A percentile compares a stretch with the other conserved stretches of the same genome.
phyloP scores from a whole-genome alignment of 331 rosid species.

The Telfairia occidentalis region DNA sequence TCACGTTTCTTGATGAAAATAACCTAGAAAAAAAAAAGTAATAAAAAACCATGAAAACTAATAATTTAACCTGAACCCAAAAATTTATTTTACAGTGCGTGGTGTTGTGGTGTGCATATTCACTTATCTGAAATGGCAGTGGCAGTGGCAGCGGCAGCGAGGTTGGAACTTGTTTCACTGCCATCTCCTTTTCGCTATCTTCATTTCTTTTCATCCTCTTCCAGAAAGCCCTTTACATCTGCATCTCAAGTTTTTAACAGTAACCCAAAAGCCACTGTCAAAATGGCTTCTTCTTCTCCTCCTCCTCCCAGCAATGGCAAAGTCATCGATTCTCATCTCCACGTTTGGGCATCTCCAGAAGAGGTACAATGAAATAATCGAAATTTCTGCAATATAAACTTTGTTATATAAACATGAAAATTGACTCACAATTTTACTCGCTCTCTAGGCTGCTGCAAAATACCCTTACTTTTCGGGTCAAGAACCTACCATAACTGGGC shows the following conservation, averaged over 20 bases:
- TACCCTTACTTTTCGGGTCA: constrained; percentile 72
- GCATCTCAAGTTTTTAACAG: constrained; percentile 28
- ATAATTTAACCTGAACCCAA: too few relatives aligned
- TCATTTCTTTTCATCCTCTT: not conserved
- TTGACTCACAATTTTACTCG: not conserved
- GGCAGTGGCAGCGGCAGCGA: not conserved
- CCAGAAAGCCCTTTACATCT: constrained; percentile 14
- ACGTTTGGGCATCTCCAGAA: constrained; percentile 80
- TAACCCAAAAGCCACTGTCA: not conserved
- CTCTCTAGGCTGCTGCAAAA: constrained; percentile 43
- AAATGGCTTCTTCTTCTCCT: not conserved
- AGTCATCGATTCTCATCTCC: constrained; percentile 74
- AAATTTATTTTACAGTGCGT: not conserved
- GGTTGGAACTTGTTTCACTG: not conserved
- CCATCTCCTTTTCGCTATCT: not conserved
- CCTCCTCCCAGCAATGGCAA: constrained; percentile 15
- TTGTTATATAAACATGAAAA: not conserved
- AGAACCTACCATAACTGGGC: constrained; percentile 59
- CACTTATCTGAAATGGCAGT: not conserved
- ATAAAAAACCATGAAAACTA: too few relatives aligned
- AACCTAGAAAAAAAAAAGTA: too few relatives aligned
- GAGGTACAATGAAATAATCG: constrained; percentile 31
- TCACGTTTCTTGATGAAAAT: too few relatives aligned
- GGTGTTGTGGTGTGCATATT: too few relatives aligned
- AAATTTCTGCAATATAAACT: too few relatives aligned